These are phyloP conservation scores for Xylariales sp. DNA, from an alignment of 2,329 filamentous ascomycete species.

Conservation along the genomic window DNA sequence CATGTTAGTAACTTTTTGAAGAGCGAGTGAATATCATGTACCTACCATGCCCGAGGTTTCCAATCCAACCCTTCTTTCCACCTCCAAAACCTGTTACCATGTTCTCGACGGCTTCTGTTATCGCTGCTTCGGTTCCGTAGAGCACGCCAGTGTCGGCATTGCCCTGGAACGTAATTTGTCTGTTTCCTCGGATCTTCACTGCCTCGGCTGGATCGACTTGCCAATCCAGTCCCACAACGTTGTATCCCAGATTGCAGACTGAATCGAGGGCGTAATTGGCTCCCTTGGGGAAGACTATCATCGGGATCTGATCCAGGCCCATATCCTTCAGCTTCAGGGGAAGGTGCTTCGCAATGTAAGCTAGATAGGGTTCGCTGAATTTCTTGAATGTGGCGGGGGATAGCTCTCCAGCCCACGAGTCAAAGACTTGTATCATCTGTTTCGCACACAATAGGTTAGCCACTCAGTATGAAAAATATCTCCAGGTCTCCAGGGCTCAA, in stretches of 20 bases:
- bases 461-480: neutral
- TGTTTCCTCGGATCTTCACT: constrained; percentile 70
- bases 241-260: constrained; percentile 82
- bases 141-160: constrained; percentile 93
- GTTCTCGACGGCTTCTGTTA: constrained; percentile 74
- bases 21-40: constrained; percentile 8
- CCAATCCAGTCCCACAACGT: constrained; percentile 95
- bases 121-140: constrained; percentile 78
- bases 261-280: constrained; percentile 93
- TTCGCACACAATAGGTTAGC: constrained; percentile 2
- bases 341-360: constrained; percentile 76
- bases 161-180: constrained; percentile 78
- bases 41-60: constrained; percentile 90
- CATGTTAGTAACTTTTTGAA: too few relatives aligned
- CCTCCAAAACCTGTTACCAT: constrained; percentile 84
- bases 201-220: constrained; percentile 84
- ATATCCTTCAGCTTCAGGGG: constrained; percentile 70
- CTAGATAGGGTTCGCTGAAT: constrained; percentile 83
- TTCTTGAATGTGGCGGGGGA: constrained; percentile 77
- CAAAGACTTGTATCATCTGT: constrained; percentile 89
- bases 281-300: constrained; percentile 98
- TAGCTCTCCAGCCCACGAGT: constrained; percentile 96
- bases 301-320: constrained; percentile 76
- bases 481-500: too few relatives aligned
- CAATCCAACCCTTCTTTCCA: constrained; percentile 87